These are phyloP conservation scores for Bipolaris cookei DNA, from an alignment of 2,329 filamentous ascomycete genomes.

Conservation along the genomic window DNA sequence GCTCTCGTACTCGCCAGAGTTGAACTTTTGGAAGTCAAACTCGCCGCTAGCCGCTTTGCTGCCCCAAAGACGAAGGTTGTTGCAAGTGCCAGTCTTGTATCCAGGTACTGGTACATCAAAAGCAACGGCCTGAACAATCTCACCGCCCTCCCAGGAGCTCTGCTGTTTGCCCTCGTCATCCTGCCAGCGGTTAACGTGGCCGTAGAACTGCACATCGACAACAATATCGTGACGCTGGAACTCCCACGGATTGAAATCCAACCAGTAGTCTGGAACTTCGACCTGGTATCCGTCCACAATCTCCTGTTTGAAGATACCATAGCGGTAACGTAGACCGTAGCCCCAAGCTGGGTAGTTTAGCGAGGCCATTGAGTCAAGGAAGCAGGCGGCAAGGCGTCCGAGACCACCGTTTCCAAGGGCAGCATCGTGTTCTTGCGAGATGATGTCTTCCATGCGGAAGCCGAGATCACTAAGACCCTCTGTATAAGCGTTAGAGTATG, in stretches of 20 bases:
- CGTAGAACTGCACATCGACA: constrained; percentile 97
- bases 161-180: constrained; percentile 78
- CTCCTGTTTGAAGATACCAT: constrained; percentile 98
- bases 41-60: constrained; percentile 97
- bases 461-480: constrained; percentile 87
- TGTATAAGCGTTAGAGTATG: constrained; percentile 49
- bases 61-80: constrained; percentile 96
- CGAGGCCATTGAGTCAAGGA: constrained; percentile 93
- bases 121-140: constrained; percentile 88
- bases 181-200: constrained; percentile 73
- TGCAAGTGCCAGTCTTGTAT: constrained; percentile 86
- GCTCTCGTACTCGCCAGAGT: constrained; percentile 95
- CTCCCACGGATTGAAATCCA: constrained; percentile 99
- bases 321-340: constrained; percentile 92
- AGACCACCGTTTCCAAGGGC: constrained; percentile 95
- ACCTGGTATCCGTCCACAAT: constrained; percentile 98
- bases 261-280: constrained; percentile 98
- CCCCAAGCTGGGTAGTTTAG: constrained; percentile 97
- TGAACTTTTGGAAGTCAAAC: constrained; percentile 99
- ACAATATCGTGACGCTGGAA: constrained; percentile 95
- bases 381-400: constrained; percentile 92
- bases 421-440: constrained; percentile 93
- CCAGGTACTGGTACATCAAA: constrained; percentile 92
- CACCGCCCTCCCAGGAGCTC: constrained; percentile 87
- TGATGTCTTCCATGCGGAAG: constrained; percentile 95